Percentiles rank a stretch among this genome's conserved stretches.
Evolutionary conservation across 352 stramenopile species (phyloP).

Genomic region (Pythium plurisporium): DNA sequence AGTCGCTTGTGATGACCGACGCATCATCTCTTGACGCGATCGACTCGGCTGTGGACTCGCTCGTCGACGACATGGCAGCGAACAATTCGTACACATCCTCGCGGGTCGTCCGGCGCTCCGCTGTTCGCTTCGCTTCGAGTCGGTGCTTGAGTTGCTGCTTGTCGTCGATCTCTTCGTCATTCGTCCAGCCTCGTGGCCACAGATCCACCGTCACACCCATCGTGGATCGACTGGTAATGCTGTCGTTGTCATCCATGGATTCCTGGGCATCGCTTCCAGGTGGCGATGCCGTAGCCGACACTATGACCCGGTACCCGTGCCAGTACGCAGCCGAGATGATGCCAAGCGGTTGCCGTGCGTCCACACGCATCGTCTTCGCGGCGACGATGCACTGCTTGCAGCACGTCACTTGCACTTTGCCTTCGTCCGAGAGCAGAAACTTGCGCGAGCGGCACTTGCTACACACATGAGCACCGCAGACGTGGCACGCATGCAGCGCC

Average conservation of each 20-base stretch:
- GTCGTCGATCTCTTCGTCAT: background rate
- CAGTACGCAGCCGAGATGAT: slow-evolving; percentile 14
- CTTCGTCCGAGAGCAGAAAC: slow-evolving; percentile 18
- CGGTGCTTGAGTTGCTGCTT: background rate
- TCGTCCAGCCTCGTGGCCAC: background rate
- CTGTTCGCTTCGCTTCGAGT: background rate
- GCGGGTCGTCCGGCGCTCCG: background rate
- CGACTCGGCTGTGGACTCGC: slow-evolving; percentile 9
- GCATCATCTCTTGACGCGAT: slow-evolving; percentile 6
- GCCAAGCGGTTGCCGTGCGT: slow-evolving; percentile 8
- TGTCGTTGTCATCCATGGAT: background rate
- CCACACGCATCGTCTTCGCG: slow-evolving; percentile 6
- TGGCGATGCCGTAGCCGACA: background rate
- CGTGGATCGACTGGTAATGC: background rate
- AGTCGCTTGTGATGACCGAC: background rate
- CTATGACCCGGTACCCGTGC: slow-evolving; percentile 12
- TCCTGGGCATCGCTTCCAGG: background rate
- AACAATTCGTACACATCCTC: slow-evolving; percentile 17
- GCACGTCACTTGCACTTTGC: slow-evolving; percentile 20
- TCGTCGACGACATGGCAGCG: slow-evolving; percentile 10
- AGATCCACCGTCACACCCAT: background rate
- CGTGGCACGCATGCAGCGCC: slow-evolving; percentile 19
- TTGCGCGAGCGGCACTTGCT: slow-evolving; percentile 19
- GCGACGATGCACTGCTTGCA: slow-evolving; percentile 27
- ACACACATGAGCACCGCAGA: slow-evolving; percentile 21